A percentile compares a stretch with the other conserved stretches of the same genome.
phyloP scores from a whole-genome alignment of 2,329 filamentous ascomycete species.

The Alternaria ethzedia region DNA sequence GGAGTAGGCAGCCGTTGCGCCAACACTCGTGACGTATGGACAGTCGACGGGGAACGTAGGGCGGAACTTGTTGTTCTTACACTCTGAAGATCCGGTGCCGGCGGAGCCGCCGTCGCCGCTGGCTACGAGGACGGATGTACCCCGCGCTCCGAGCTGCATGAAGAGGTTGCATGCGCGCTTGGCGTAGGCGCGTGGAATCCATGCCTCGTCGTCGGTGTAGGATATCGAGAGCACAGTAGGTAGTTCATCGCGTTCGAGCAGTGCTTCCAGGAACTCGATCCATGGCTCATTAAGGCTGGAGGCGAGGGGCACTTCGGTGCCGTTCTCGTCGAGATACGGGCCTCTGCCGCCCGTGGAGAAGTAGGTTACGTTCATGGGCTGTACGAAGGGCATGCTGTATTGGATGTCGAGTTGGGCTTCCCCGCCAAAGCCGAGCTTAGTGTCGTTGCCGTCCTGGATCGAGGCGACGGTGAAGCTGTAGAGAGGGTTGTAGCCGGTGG shows the following conservation, averaged over 20 bases:
- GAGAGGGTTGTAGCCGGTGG: background rate
- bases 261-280: background rate
- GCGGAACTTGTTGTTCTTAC: background rate
- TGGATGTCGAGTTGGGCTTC: background rate
- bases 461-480: background rate
- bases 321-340: background rate
- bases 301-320: background rate
- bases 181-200: background rate
- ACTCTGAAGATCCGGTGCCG: background rate
- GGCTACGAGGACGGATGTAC: background rate
- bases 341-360: background rate
- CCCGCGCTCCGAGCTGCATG: background rate
- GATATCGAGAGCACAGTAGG: background rate
- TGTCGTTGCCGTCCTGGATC: background rate
- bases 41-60: background rate
- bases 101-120: background rate
- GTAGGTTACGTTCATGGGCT: background rate
- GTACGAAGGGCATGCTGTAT: background rate
- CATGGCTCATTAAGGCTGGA: background rate
- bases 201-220: background rate
- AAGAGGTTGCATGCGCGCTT: background rate
- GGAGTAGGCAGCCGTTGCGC: background rate
- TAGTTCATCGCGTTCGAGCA: background rate
- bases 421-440: background rate
- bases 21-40: background rate